Evolutionary conservation across 1,284 basidiomycete genomes (phyloP).

Genomic region (Polyporus tsugae): DNA sequence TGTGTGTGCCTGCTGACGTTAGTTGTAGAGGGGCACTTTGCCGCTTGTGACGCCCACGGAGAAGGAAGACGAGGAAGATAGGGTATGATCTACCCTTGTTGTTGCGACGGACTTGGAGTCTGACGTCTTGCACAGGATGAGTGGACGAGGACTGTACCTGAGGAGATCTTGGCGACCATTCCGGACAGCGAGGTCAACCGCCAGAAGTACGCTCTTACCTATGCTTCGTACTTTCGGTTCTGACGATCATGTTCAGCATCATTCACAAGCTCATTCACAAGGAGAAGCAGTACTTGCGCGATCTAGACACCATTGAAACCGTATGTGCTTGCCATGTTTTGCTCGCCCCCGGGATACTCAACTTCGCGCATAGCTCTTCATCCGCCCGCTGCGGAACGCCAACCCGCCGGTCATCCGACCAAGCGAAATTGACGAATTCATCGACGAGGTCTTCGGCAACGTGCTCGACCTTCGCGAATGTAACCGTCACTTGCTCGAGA

Average conservation of each 20-base stretch:
- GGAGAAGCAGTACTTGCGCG: constrained; percentile 91
- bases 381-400: constrained; percentile 76
- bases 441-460: constrained; percentile 90
- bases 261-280: constrained; percentile 92
- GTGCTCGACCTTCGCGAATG: constrained; percentile 85
- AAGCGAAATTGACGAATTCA: constrained; percentile 78
- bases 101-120: not conserved
- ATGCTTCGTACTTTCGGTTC: not conserved
- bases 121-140: constrained; percentile 52
- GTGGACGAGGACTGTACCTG: constrained; percentile 81
- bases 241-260: constrained; percentile 56
- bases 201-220: constrained; percentile 67
- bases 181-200: constrained; percentile 84
- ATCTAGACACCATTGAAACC: constrained; percentile 86
- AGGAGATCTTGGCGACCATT: constrained; percentile 71
- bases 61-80: constrained; percentile 39
- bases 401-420: constrained; percentile 79
- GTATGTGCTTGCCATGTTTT: constrained; percentile 45
- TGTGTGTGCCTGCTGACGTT: not conserved
- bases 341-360: not conserved
- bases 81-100: constrained; percentile 32
- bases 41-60: constrained; percentile 36
- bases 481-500: constrained; percentile 84
- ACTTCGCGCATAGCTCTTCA: constrained; percentile 66
- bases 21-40: constrained; percentile 37